phyloP scores from a whole-genome alignment of 345 rosid species.

The Syzygium grande region DNA sequence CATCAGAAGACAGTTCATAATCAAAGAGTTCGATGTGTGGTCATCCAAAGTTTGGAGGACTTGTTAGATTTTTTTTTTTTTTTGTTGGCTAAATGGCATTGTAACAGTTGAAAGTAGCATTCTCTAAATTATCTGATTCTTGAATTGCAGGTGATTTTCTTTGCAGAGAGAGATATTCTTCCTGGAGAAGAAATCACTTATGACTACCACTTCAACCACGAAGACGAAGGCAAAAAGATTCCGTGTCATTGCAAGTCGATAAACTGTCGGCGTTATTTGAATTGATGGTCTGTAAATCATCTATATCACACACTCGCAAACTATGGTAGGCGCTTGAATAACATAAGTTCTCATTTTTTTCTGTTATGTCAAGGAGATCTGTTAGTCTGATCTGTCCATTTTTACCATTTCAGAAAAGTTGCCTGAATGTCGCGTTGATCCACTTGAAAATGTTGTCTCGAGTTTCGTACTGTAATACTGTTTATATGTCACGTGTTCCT shows the following conservation, averaged over 20 bases:
- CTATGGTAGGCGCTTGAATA: not conserved
- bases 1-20: not conserved
- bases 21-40: not conserved
- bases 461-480: not conserved
- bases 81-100: not conserved
- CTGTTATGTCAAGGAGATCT: not conserved
- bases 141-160: constrained; percentile 40
- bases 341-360: not conserved
- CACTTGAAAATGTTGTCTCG: not conserved
- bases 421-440: not conserved
- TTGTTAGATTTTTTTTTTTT: not conserved
- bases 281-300: constrained; percentile 12
- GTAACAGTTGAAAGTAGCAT: not conserved
- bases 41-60: not conserved
- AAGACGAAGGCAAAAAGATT: constrained; percentile 52
- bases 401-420: not conserved
- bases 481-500: not conserved
- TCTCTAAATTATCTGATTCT: not conserved
- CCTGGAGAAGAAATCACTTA: constrained; percentile 58
- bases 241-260: constrained; percentile 45
- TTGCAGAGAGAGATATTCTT: constrained; percentile 43
- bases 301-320: not conserved
- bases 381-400: not conserved
- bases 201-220: constrained; percentile 49
- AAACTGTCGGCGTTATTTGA: constrained; percentile 44